Base-by-base conservation (phyloP, 192 early-diverging fungal genomes). In the Gigaspora rosea region DNA sequence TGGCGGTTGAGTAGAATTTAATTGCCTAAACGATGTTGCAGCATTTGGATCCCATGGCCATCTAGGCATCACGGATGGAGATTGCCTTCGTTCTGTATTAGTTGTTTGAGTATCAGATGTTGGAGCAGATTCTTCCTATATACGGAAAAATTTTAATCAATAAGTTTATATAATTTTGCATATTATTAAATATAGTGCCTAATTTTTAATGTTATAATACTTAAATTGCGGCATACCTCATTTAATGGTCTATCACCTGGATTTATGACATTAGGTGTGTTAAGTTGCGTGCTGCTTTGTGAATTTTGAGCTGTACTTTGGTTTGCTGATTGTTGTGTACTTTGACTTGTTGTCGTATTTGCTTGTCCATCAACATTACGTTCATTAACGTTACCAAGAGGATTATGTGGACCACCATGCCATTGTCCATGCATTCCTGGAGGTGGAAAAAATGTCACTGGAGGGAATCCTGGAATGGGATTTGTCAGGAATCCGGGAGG, bases 21-120 rank as follows among this genome's bases (percentile, higher is more conserved):
- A 51, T 57, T 13, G 41, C 18, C 76, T 22, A 71, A 71, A 32
- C 51, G 72, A 15, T 74, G 77, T 69, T 70, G 78, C 10, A 52
- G 58, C 7, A 16, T 62, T 51, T 62, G 64, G n/a, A 61, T 65
- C 18, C 73, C 69, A 12, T 58, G 61, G 49, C n/a, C 35, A 33
- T 56, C 75, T 76, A 10, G 41, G 27, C 62, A 46, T 36, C 22
- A 35, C 22, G 4, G 69, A 50, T 54, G 33, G 32, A 41, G 33
- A 41, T 16, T 32, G 18, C 7, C 64, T 46, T 36, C 36, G 64
- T n/a, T 20, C 20, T 32, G 70, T 33, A 54, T 18, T 71, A 32
- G 47, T 36, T 35, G 22, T 71, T 18, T 71, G 70, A 16, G 70
- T 3, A 54, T 15, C 20, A n/a, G 70, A 71, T 71, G 48, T 18